These are phyloP conservation scores for Spathaspora passalidarum DNA, from an alignment of 805 yeast species.

Conservation along the genomic window DNA sequence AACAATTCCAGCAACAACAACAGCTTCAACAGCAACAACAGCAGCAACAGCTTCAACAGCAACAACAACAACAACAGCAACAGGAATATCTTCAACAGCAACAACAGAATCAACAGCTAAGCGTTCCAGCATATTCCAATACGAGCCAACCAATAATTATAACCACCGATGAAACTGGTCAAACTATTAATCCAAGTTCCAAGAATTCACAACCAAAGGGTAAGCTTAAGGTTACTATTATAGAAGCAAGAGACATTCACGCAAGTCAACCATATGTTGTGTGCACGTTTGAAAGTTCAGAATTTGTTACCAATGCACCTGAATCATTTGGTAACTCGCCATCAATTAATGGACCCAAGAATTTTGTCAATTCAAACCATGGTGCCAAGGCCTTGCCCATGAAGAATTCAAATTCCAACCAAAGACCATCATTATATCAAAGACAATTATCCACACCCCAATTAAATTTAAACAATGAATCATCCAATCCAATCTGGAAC, in stretches of 20 bases:
- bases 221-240: constrained; percentile 72
- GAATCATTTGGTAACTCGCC: constrained; percentile 41
- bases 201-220: constrained; percentile 62
- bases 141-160: constrained; percentile 25
- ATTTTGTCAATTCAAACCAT: constrained; percentile 8
- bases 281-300: constrained; percentile 88
- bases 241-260: constrained; percentile 70
- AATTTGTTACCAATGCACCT: constrained; percentile 82
- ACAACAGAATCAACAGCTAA: constrained; percentile 1
- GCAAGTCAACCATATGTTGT: constrained; percentile 82
- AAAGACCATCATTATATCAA: constrained; percentile 35
- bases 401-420: constrained; percentile 10
- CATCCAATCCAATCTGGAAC: constrained; percentile 78
- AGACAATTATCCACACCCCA: constrained; percentile 38
- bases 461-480: constrained; percentile 20
- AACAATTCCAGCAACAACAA: background rate
- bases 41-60: constrained; percentile 8
- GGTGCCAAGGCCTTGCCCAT: constrained; percentile 13
- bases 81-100: constrained; percentile 1
- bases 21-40: constrained; percentile 1
- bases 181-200: constrained; percentile 22
- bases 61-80: constrained; percentile 9
- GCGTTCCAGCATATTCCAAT: constrained; percentile 2
- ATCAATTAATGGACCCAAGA: constrained; percentile 6
- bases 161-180: constrained; percentile 42